Percentiles rank a stretch among this genome's conserved stretches.
Evolutionary conservation across 2,329 filamentous ascomycete species (phyloP).

Genomic region (Diplodia sapinea): DNA sequence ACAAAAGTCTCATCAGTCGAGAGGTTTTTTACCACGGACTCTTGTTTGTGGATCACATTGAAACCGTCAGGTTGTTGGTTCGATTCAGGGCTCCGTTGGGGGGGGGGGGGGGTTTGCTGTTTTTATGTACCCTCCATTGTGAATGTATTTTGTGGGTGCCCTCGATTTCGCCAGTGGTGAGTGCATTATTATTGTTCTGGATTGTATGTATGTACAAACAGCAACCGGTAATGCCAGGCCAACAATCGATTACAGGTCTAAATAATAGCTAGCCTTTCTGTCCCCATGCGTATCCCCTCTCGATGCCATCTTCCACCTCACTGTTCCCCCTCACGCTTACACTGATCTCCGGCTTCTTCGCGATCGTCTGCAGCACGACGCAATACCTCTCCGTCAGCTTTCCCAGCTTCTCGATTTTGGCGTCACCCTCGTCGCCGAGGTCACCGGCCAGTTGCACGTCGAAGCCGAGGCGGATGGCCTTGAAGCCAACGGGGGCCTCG

Average conservation of each 20-base stretch:
- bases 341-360: slow-evolving; percentile 13
- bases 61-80: too few species aligned
- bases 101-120: too few species aligned
- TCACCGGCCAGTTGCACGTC: slow-evolving; percentile 33
- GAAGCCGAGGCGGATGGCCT: slow-evolving; percentile 53
- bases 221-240: background rate
- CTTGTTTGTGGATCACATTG: too few species aligned
- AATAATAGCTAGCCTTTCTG: background rate
- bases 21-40: too few species aligned
- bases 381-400: slow-evolving; percentile 59
- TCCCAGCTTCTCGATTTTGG: slow-evolving; percentile 53
- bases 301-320: slow-evolving; percentile 35
- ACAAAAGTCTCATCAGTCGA: too few species aligned
- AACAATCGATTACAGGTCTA: background rate
- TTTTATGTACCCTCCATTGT: too few species aligned
- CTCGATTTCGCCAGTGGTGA: too few species aligned
- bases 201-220: background rate
- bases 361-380: slow-evolving; percentile 39
- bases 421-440: slow-evolving; percentile 46
- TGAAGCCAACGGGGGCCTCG: slow-evolving; percentile 55
- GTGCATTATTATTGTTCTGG: too few species aligned
- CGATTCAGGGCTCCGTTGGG: too few species aligned
- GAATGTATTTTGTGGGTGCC: too few species aligned
- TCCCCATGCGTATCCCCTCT: slow-evolving; percentile 11
- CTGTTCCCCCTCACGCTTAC: slow-evolving; percentile 10